Percentiles rank a stretch among this genome's conserved stretches.
phyloP scores from a whole-genome alignment of 177 flowering plant genomes.

The Vitis hybrid region DNA sequence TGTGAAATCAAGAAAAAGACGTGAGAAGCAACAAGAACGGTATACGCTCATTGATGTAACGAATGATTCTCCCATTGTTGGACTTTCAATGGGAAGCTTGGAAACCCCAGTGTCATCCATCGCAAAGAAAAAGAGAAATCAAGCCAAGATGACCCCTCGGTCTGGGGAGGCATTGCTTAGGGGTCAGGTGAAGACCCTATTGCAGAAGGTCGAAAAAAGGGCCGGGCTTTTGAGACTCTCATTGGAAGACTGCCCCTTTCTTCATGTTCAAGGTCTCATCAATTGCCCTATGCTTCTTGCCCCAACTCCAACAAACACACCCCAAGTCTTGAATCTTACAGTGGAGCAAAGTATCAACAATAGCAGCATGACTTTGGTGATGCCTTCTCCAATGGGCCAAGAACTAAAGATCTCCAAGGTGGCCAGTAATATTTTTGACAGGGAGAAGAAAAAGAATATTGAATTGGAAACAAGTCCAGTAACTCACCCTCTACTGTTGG shows the following conservation, averaged over 20 bases:
- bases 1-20: conserved; percentile 45
- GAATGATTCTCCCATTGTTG: conserved; percentile 90
- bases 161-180: conserved; percentile 86
- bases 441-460: conserved; percentile 14
- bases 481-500: conserved; percentile 64
- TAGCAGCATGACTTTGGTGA: neutral
- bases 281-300: conserved; percentile 71
- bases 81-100: conserved; percentile 56
- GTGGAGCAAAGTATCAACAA: neutral
- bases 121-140: conserved; percentile 30
- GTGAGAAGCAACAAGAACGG: conserved; percentile 38
- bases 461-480: conserved; percentile 46
- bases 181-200: conserved; percentile 74
- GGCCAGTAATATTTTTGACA: conserved; percentile 20
- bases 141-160: conserved; percentile 62
- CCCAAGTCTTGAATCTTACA: conserved; percentile 38
- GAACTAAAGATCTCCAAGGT: conserved; percentile 30
- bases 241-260: conserved; percentile 31
- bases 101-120: conserved; percentile 54
- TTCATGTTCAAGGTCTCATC: conserved; percentile 29
- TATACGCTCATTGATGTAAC: conserved; percentile 71
- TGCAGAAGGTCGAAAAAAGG: conserved; percentile 93
- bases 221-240: conserved; percentile 53
- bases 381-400: conserved; percentile 16
- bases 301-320: conserved; percentile 89